These are phyloP conservation scores for Xylaria palmicola DNA, from an alignment of 495 filamentous ascomycete species.

Conservation along the genomic window DNA sequence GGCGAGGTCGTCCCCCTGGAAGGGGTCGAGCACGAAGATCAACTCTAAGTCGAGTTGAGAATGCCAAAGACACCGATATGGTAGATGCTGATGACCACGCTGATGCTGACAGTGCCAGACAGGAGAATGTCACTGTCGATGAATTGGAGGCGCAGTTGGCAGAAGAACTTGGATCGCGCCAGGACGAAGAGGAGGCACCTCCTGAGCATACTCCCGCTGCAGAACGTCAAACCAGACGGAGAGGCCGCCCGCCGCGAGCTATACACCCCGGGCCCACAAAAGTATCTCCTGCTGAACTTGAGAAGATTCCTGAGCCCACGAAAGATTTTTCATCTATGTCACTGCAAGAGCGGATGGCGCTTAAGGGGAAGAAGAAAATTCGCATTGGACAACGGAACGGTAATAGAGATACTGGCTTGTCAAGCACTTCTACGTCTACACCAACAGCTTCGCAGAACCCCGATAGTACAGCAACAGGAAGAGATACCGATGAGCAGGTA, in stretches of 20 bases:
- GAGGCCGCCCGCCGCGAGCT: slow-evolving; percentile 7
- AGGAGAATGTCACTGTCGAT: slow-evolving; percentile 21
- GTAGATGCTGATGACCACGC: slow-evolving; percentile 9
- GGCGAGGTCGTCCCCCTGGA: slow-evolving; percentile 26
- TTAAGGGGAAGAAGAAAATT: slow-evolving; percentile 45
- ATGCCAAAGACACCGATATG: slow-evolving; percentile 13
- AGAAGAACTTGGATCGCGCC: slow-evolving; percentile 17
- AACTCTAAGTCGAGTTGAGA: slow-evolving; percentile 16
- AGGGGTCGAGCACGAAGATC: slow-evolving; percentile 24
- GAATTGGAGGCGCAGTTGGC: slow-evolving; percentile 29
- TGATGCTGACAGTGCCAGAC: slow-evolving; percentile 9
- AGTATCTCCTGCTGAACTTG: not conserved
- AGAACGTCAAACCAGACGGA: not conserved
- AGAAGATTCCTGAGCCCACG: slow-evolving; percentile 7
- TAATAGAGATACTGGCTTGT: slow-evolving; percentile 6
- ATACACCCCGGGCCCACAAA: slow-evolving; percentile 7
- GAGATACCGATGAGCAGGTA: slow-evolving; percentile 7
- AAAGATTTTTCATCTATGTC: slow-evolving; percentile 36
- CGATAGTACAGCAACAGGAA: not conserved
- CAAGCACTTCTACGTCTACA: slow-evolving; percentile 19
- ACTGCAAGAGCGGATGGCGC: slow-evolving; percentile 45
- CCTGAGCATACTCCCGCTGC: slow-evolving; percentile 3
- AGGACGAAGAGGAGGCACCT: slow-evolving; percentile 8
- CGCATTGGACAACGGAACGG: slow-evolving; percentile 37
- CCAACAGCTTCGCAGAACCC: slow-evolving; percentile 9